Base-by-base conservation (phyloP, 2,329 filamentous ascomycete species). In the Colletotrichum neosansevieriae region DNA sequence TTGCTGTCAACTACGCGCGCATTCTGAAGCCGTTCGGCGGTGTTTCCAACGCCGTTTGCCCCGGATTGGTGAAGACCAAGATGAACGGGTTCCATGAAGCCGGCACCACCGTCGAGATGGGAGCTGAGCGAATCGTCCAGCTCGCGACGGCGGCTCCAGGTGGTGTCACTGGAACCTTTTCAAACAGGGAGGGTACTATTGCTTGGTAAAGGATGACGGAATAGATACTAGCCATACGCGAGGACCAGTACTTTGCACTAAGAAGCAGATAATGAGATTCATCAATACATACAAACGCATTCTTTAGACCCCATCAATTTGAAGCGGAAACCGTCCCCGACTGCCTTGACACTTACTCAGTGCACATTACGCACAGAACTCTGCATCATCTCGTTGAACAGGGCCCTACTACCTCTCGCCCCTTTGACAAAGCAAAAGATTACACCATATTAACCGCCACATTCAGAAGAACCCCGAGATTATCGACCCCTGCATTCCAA, bases 21-120 rank as follows among this genome's bases (percentile, higher is more conserved):
- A 73, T 75, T 11, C 38, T 82, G 42, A 71, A 75, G 4, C 73
- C 74, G 19, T 53, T 70, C 4, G 75, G 74, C 9, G 79, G 74
- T 17, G 76, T 75, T 61, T 76, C 79, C 47, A 82, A 81, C 58
- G 65, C 72, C 3, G 76, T 75, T 7, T 82, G 79, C 45, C 80
- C 81, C 0, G 80, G 80, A 0, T 70, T 76, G n/a, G 76, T 80
- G 1, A 73, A 71, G 24, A 79, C 79, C 4, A 72, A 72, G 3
- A 32, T 80, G 54, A 75, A 47, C n/a, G 61, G 45, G 1, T 75
- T 61, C 34, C 45, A n/a, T 3, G 67, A 69, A 19, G 63, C 56
- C n/a, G 67, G 58, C 9, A 60, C 65, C 1, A 67, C 70, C 4
- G 42, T 75, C 1, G 76, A 77, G 36, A 50, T 70, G n/a, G 79